These are phyloP conservation scores for Pilatotrama ljubarskyi DNA, from an alignment of 768 basidiomycete genomes.

Conservation along the genomic window DNA sequence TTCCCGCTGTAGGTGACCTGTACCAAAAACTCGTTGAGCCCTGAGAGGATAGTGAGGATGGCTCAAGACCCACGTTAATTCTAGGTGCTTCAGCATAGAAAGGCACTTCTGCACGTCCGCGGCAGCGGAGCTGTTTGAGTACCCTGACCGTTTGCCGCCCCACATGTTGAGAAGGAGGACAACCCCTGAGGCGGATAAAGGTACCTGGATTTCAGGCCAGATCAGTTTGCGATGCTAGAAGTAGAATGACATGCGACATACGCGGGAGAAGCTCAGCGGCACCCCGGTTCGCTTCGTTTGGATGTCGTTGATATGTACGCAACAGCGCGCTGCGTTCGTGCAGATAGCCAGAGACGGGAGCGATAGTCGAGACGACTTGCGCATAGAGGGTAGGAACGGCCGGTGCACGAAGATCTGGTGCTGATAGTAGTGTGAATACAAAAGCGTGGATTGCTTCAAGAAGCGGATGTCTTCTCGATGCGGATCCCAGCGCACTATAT, in stretches of 20 bases:
- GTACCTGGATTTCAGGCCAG: too few species aligned
- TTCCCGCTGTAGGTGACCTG: not conserved
- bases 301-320: slow-evolving; percentile 67
- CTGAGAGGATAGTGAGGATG: too few species aligned
- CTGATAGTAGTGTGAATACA: slow-evolving; percentile 48
- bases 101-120: slow-evolving; percentile 46
- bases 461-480: slow-evolving; percentile 19
- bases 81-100: slow-evolving; percentile 20
- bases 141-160: slow-evolving; percentile 40
- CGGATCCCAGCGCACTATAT: slow-evolving; percentile 32
- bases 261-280: slow-evolving; percentile 6
- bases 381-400: slow-evolving; percentile 71
- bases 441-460: slow-evolving; percentile 38
- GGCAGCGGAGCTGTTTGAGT: slow-evolving; percentile 38
- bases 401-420: slow-evolving; percentile 71
- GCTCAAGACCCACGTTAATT: slow-evolving; percentile 14
- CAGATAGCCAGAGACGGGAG: slow-evolving; percentile 79
- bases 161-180: slow-evolving; percentile 52
- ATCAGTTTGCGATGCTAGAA: not conserved
- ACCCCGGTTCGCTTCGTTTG: slow-evolving; percentile 28
- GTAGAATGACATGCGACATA: not conserved
- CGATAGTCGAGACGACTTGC: slow-evolving; percentile 46
- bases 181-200: slow-evolving; percentile 44
- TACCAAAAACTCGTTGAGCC: not conserved
- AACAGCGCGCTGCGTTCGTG: slow-evolving; percentile 80